Evolutionary conservation across 192 early-diverging fungal species (phyloP).

Genomic region (Globomyces pollinis-pini): DNA sequence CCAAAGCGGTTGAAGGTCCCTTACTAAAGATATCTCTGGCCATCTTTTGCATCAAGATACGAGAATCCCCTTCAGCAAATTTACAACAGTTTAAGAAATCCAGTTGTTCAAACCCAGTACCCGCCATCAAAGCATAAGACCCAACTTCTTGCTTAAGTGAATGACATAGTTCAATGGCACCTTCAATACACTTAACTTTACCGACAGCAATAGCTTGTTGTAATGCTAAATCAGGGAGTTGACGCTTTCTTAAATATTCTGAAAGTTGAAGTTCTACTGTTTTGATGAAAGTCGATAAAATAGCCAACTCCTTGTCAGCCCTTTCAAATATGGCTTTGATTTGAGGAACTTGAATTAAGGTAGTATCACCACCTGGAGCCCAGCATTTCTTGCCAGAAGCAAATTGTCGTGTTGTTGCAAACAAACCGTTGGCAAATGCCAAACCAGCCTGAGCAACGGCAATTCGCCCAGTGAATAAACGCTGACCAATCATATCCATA

Average conservation of each 20-base stretch:
- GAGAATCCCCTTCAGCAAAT: neutral
- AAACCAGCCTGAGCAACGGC: neutral
- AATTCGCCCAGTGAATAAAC: neutral
- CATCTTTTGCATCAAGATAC: slow-evolving; percentile 1
- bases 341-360: neutral
- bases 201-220: neutral
- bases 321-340: neutral
- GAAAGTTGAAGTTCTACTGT: neutral
- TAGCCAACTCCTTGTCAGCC: neutral
- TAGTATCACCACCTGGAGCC: neutral
- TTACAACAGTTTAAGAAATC: neutral
- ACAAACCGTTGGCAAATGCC: neutral
- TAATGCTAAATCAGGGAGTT: neutral
- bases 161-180: neutral
- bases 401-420: neutral
- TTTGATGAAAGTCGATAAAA: neutral
- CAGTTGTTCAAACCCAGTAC: neutral
- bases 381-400: neutral
- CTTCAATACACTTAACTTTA: neutral
- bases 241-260: neutral
- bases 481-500: slow-evolving; percentile 1
- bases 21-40: neutral
- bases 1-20: neutral
- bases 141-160: neutral
- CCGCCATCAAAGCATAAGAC: neutral